Evolutionary conservation across 2,329 filamentous ascomycete genomes (phyloP), one percentile per base, ranked within the genome.

Genomic region (Dendrostoma leiphaemia): DNA sequence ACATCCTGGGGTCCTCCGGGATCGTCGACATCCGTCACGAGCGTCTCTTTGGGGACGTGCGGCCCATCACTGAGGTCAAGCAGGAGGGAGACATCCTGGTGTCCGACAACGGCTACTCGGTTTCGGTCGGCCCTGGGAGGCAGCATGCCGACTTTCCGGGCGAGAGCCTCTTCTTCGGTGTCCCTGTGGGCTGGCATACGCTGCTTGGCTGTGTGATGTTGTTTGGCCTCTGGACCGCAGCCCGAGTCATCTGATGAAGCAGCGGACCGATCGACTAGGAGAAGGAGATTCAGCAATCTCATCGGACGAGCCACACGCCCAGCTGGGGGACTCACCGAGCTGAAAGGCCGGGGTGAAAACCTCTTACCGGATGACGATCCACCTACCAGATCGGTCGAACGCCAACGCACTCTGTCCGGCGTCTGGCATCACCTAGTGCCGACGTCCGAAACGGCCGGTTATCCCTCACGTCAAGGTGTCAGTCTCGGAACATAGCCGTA

Each of bases 1-100:
- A 34, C 12, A 48, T 48, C 10, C 35, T 53, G 7, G 51, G 44
- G 5, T 53, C 51, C 13, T 53, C 51, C 13, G 51, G 51, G 28
- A 48, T 53, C 21, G 51, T 48, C 13, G 44, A 53, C 21, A n/a
- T 48, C 13, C 31, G 34, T 12, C 23, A 32, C 15, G 51, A 41
- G 35, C 26, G 19, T 1, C 43, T 53, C 6, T 21, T 47, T 24
- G 34, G n/a, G 9, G 41, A 41, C 6, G 24, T 41, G 19, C 34
- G 26, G 21, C 51, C 51, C 12, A 35, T 53, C 21, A 26, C 34
- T 3, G 45, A 23, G 12, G 51, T 53, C 3, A 32, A 38, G 50
- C 29, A 45, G 34, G 13, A 34, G 4, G 31, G 10, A 12, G 32
- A 52, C 24, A 19, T 47, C 7, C 19, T 52, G 32, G 24, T 52